Base-by-base conservation (phyloP, 495 filamentous ascomycete genomes). In the Amphirosellinia nigrospora region DNA sequence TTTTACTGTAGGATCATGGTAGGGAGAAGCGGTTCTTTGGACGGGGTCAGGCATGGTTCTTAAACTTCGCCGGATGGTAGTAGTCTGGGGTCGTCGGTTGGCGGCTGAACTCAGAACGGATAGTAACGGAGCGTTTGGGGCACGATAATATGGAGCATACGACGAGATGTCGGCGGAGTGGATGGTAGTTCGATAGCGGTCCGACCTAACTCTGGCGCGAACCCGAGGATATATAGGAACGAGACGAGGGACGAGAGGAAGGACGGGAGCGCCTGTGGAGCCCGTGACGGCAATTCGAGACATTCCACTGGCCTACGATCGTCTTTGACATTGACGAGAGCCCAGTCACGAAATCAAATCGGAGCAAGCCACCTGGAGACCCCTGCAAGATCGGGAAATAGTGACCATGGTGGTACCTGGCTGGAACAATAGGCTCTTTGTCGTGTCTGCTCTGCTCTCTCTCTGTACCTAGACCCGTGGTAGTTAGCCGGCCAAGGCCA, bases 41-140 rank as follows among this genome's bases (percentile, higher is more conserved):
- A 84, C 80, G 79, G 84, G 84, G 80, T 83, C 79, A 76, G 73
- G 77, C 80, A 84, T 86, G 79, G 80, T 83, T 81, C 78, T 85
- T 84, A 83, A 79, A 70, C 75, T 73, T 64, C 58, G 32, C 46
- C 28, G 64, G 56, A 69, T 66, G 46, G 61, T 28, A 70, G 72
- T 34, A 73, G 60, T 43, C 41, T 55, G 68, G 59, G 64, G 46
- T 56, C 45, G 46, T 70, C 60, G 68, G 60, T 9, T 64, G 68
- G 46, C 59, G 71, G 75, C 41, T 73, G 64, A 73, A 68, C 66
- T 68, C 63, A 38, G 75, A 56, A 71, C 75, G 77, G 74, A 71
- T 64, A 70, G 63, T 55, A 72, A 74, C 70, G 73, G 74, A 68
- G 71, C 70, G 70, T 70, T 62, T 73, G 38, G 71, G 70, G 70